Evolutionary conservation across 1,284 basidiomycete genomes (phyloP).

Genomic region (Pyrrhoderma noxium): DNA sequence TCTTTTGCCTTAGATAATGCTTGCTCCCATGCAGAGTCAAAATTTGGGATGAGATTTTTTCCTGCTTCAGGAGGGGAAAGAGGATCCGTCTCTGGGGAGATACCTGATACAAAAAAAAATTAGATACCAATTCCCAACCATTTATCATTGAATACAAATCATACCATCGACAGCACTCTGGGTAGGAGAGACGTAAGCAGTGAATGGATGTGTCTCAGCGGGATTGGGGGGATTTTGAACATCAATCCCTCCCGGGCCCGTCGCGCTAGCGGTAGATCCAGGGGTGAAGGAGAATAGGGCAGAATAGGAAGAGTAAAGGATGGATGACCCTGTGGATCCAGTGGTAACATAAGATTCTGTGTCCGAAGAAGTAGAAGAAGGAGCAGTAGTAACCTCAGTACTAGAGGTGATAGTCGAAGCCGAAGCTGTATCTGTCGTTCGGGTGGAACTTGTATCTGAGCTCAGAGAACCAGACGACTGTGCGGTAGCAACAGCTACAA

Average conservation of each 20-base stretch:
- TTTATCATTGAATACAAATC: neutral
- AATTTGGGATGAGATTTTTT: conserved; percentile 37
- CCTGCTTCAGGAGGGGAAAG: conserved; percentile 34
- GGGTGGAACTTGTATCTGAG: too few relatives aligned
- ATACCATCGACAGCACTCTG: conserved; percentile 6
- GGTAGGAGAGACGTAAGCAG: conserved; percentile 4
- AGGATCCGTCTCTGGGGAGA: conserved; percentile 37
- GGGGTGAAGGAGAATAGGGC: conserved; percentile 6
- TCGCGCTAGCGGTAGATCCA: conserved; percentile 2
- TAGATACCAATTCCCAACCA: neutral
- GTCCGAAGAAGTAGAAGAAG: neutral
- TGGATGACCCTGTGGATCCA: conserved; percentile 7
- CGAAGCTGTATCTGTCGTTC: neutral
- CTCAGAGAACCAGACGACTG: too few relatives aligned
- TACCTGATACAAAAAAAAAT: conserved; percentile 19
- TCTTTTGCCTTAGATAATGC: conserved; percentile 41
- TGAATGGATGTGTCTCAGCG: conserved; percentile 3
- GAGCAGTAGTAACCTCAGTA: neutral
- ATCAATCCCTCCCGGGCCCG: neutral
- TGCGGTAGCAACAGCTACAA: too few relatives aligned
- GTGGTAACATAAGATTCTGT: neutral
- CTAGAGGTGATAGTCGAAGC: neutral
- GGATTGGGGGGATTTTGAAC: conserved; percentile 4
- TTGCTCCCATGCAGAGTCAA: conserved; percentile 40
- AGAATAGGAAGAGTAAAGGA: conserved; percentile 5